These are phyloP conservation scores for Candida schatavii DNA, from an alignment of 805 yeast genomes.

Conservation along the genomic window DNA sequence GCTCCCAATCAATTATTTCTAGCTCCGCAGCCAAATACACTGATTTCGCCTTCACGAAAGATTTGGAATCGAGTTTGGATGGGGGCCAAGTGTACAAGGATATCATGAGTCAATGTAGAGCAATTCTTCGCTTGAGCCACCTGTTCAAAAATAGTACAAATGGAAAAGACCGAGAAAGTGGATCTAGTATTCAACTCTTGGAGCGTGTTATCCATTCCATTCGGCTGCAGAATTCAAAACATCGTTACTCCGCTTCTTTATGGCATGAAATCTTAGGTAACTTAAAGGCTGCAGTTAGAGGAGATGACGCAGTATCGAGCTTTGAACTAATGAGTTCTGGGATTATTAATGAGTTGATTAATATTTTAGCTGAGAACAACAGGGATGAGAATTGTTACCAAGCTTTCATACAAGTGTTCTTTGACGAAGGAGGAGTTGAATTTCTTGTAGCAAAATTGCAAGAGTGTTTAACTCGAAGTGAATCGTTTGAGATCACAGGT, in stretches of 20 bases:
- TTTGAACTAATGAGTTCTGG: conserved; percentile 76
- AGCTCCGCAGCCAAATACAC: conserved; percentile 18
- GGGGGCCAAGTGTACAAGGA: conserved; percentile 13
- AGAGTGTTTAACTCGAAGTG: conserved; percentile 70
- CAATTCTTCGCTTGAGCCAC: neutral
- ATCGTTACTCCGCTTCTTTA: conserved; percentile 30
- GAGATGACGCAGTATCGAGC: conserved; percentile 48
- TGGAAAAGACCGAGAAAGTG: neutral
- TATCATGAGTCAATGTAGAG: conserved; percentile 5
- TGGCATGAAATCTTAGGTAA: conserved; percentile 29
- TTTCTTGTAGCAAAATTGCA: conserved; percentile 59
- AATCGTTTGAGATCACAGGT: conserved; percentile 62
- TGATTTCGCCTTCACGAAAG: conserved; percentile 31
- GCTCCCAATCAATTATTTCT: neutral
- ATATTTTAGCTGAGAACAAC: conserved; percentile 25
- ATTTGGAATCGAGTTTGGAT: conserved; percentile 15
- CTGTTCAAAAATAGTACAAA: conserved; percentile 3
- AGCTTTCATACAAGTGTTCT: conserved; percentile 46
- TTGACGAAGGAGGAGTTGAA: conserved; percentile 24
- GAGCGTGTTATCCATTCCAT: conserved; percentile 12
- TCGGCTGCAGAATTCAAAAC: conserved; percentile 5
- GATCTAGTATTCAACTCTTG: conserved; percentile 12
- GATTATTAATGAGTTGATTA: conserved; percentile 43
- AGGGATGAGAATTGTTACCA: conserved; percentile 26
- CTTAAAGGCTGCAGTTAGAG: conserved; percentile 16